phyloP scores from a whole-genome alignment of 2,329 filamentous ascomycete genomes.

The Daldinia eschscholtzii region DNA sequence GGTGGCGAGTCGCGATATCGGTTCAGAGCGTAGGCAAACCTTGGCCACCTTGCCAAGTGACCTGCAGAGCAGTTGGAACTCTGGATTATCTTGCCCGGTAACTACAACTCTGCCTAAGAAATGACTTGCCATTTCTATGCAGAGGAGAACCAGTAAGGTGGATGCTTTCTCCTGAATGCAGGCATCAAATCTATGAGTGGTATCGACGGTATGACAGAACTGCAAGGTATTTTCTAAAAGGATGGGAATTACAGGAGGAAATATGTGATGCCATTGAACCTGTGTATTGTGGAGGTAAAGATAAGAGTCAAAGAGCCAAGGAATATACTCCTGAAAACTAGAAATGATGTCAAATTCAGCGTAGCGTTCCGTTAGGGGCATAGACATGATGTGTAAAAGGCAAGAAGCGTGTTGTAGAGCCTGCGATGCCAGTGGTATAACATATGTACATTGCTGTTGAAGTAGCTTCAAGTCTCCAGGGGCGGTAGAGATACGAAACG shows the following conservation, averaged over 20 bases:
- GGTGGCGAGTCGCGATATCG: constrained; percentile 57
- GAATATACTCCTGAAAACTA: constrained; percentile 57
- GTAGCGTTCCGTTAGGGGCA: constrained; percentile 55
- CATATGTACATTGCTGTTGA: constrained; percentile 57
- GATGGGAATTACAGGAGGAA: constrained; percentile 52
- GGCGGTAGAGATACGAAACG: constrained; percentile 52
- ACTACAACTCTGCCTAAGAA: constrained; percentile 49
- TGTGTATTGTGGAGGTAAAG: constrained; percentile 59
- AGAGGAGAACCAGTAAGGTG: constrained; percentile 58
- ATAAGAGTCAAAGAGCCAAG: constrained; percentile 65
- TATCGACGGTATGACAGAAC: constrained; percentile 45
- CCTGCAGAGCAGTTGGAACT: constrained; percentile 55
- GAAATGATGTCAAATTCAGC: constrained; percentile 50
- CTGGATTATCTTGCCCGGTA: constrained; percentile 47
- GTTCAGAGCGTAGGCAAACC: constrained; percentile 50
- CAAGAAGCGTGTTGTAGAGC: constrained; percentile 61
- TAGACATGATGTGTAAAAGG: constrained; percentile 60
- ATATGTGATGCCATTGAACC: constrained; percentile 54
- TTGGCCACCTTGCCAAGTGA: constrained; percentile 57
- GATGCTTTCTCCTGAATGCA: constrained; percentile 54
- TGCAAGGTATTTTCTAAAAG: constrained; percentile 56
- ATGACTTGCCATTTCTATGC: constrained; percentile 57
- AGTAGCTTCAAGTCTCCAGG: constrained; percentile 39
- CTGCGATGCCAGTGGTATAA: constrained; percentile 57
- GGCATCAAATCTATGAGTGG: constrained; percentile 22